These are phyloP conservation scores for Venturiaceae sp. DNA, from an alignment of 2,329 filamentous ascomycete genomes.

Conservation along the genomic window DNA sequence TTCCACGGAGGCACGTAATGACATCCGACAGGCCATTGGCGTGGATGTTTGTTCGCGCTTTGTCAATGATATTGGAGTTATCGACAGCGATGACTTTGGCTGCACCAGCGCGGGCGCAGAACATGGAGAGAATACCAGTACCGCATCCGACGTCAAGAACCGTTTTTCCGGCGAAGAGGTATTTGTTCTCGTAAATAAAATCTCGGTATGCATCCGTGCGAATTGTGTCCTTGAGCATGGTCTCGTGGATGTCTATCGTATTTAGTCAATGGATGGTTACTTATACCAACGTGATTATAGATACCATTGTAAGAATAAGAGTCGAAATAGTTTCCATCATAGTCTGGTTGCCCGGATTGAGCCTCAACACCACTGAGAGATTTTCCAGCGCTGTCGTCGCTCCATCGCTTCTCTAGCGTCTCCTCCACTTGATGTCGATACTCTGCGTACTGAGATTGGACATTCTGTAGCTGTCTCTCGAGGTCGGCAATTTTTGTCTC, in stretches of 20 bases:
- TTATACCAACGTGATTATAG: neutral
- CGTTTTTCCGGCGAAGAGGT: slow-evolving; percentile 74
- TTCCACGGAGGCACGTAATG: slow-evolving; percentile 74
- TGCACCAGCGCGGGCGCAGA: slow-evolving; percentile 84
- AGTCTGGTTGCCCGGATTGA: slow-evolving; percentile 23
- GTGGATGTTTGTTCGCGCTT: slow-evolving; percentile 75
- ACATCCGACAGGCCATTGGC: slow-evolving; percentile 64
- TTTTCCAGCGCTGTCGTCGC: neutral
- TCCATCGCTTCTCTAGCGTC: slow-evolving; percentile 9
- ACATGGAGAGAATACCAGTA: slow-evolving; percentile 84
- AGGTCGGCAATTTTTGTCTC: slow-evolving; percentile 5
- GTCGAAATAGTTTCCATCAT: slow-evolving; percentile 52
- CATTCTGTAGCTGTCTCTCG: slow-evolving; percentile 12
- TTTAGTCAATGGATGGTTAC: neutral
- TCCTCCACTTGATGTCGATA: slow-evolving; percentile 7
- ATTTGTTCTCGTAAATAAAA: slow-evolving; percentile 88
- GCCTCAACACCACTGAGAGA: neutral
- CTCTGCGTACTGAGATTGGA: slow-evolving; percentile 1
- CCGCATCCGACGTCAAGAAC: slow-evolving; percentile 83
- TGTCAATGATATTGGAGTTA: slow-evolving; percentile 81
- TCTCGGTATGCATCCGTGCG: slow-evolving; percentile 89
- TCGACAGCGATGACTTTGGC: slow-evolving; percentile 83
- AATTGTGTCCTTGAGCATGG: slow-evolving; percentile 85
- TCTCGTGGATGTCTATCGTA: slow-evolving; percentile 78
- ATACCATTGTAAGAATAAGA: slow-evolving; percentile 60